These are phyloP conservation scores for Epichloe festucae DNA, from an alignment of 2,329 filamentous ascomycete genomes.

Conservation along the genomic window DNA sequence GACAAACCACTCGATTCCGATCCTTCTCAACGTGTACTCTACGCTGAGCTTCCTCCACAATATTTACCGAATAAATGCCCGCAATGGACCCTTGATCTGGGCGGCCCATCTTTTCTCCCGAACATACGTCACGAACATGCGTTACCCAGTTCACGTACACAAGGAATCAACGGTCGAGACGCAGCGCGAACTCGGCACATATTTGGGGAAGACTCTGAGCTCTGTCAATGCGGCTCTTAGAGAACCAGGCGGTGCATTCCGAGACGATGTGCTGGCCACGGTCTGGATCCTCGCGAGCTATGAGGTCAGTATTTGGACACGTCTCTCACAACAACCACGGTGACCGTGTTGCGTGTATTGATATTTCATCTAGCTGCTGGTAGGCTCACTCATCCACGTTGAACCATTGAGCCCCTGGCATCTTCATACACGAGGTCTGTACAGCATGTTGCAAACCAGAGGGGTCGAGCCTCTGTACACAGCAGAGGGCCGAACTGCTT, in stretches of 20 bases:
- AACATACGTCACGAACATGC: conserved; percentile 26
- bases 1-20: conserved; percentile 25
- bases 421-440: conserved; percentile 22
- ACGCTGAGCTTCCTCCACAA: conserved; percentile 21
- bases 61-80: conserved; percentile 13
- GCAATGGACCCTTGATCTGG: conserved; percentile 24
- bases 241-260: conserved; percentile 14
- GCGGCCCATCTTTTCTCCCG: conserved; percentile 27
- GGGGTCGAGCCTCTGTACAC: conserved; percentile 17
- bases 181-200: conserved; percentile 20
- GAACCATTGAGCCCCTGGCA: conserved; percentile 22
- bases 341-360: neutral
- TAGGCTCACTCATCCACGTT: conserved; percentile 21
- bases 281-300: conserved; percentile 29
- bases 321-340: neutral
- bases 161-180: conserved; percentile 14
- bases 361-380: conserved; percentile 17
- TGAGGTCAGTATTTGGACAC: conserved; percentile 17
- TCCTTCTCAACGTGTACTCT: conserved; percentile 25
- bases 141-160: conserved; percentile 18
- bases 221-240: conserved; percentile 25
- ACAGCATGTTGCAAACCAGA: conserved; percentile 23
- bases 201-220: conserved; percentile 24
- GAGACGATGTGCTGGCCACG: conserved; percentile 25
- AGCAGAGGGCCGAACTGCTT: conserved; percentile 16